Percentiles rank a stretch among this genome's conserved stretches.
Conservation (phyloP, 305 asterid genomes). For the Ajuga reptans region DNA sequence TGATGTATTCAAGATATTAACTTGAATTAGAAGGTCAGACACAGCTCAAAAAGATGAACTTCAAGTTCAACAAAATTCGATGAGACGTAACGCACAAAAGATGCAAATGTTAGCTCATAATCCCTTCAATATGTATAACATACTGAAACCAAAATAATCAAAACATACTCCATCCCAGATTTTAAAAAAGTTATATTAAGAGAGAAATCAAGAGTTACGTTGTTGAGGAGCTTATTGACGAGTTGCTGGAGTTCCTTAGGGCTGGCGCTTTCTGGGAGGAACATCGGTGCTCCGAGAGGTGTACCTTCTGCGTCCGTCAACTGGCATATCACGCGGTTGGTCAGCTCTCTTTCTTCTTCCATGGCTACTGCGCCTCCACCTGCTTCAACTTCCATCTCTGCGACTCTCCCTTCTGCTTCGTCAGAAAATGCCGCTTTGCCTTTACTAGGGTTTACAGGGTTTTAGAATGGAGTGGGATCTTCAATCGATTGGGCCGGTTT, state of each 20-base stretch:
- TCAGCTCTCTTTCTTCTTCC: constrained; percentile 36
- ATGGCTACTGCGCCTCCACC: constrained; percentile 10
- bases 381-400: constrained; percentile 29
- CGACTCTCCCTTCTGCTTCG: neutral
- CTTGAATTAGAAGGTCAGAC: neutral
- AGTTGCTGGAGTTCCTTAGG: constrained; percentile 82
- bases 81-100: neutral
- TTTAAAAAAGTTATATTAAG: neutral
- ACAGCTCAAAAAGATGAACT: too few relatives aligned
- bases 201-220: constrained; percentile 34
- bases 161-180: neutral
- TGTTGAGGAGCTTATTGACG: constrained; percentile 63
- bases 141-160: neutral
- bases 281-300: constrained; percentile 56
- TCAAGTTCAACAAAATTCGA: neutral
- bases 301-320: constrained; percentile 66
- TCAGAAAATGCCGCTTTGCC: too few relatives aligned
- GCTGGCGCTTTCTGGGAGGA: constrained; percentile 66
- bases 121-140: neutral
- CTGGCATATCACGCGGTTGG: constrained; percentile 61
- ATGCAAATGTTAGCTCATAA: neutral
- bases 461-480: too few relatives aligned
- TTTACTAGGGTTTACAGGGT: too few relatives aligned
- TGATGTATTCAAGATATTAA: neutral
- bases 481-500: too few relatives aligned